Conservation (phyloP, 768 basidiomycete genomes). For the Rhodosporidiobolus sp. region DNA sequence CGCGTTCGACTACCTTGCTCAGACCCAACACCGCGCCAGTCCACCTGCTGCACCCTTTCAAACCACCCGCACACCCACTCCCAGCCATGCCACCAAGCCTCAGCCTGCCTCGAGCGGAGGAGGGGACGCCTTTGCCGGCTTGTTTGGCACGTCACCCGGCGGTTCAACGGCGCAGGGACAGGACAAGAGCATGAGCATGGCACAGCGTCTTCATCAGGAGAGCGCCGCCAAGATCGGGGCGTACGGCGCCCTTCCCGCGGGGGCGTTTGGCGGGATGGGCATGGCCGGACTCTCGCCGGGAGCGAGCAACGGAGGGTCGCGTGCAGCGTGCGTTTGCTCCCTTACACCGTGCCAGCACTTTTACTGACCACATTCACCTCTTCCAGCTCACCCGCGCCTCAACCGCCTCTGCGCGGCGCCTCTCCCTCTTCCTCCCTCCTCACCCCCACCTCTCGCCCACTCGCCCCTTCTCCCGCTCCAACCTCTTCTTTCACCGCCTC, state of each 20-base stretch:
- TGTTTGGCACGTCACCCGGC: slow-evolving; percentile 30
- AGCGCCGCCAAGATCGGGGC: neutral
- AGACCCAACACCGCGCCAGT: neutral
- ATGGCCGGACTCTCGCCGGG: neutral
- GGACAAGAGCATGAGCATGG: slow-evolving; percentile 19
- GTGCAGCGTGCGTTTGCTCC: neutral
- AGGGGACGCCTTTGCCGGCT: slow-evolving; percentile 31
- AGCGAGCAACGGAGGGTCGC: neutral
- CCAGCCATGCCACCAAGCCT: neutral
- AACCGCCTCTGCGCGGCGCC: neutral
- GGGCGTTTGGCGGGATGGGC: neutral
- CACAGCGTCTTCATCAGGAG: slow-evolving; percentile 18
- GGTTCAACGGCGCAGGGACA: neutral
- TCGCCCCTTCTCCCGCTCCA: neutral
- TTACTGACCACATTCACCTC: neutral
- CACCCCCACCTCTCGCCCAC: neutral
- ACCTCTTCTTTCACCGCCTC: neutral
- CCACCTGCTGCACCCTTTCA: neutral
- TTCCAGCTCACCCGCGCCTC: neutral
- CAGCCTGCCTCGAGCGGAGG: slow-evolving; percentile 8
- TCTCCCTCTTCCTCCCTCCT: slow-evolving; percentile 1
- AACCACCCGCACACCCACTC: neutral
- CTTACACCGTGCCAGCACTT: neutral
- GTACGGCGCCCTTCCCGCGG: neutral
- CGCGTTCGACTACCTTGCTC: slow-evolving; percentile 38